Percentiles rank a stretch among this genome's conserved stretches.
phyloP scores from a whole-genome alignment of 148 eudicot species.

The Silene uniflora region DNA sequence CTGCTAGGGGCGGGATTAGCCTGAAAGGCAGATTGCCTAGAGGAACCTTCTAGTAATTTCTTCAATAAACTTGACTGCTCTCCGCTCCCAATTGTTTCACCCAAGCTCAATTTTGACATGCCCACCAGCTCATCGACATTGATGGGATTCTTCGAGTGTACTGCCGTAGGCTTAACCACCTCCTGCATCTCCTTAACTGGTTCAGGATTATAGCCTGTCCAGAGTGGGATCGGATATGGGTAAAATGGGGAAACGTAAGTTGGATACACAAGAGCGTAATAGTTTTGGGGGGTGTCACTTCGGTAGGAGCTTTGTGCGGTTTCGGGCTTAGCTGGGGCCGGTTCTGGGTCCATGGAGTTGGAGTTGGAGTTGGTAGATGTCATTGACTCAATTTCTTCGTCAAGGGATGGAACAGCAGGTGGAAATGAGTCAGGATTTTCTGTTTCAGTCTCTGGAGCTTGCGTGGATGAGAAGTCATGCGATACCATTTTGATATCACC shows the following conservation, averaged over 20 bases:
- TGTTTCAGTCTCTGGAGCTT: constrained; percentile 38
- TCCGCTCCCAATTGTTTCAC: constrained; percentile 53
- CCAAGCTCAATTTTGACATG: constrained; percentile 68
- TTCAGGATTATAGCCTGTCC: no score
- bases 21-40: no score
- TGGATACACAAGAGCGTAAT: constrained; percentile 48
- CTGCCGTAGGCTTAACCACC: constrained; percentile 77
- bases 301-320: constrained; percentile 40
- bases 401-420: constrained; percentile 38
- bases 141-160: constrained; percentile 70
- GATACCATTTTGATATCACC: constrained; percentile 49
- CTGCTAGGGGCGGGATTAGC: no score
- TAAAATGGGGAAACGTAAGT: constrained; percentile 52
- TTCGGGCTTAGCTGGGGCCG: constrained; percentile 34
- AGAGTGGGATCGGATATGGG: constrained; percentile 54
- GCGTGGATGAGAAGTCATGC: constrained; percentile 44
- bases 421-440: constrained; percentile 37
- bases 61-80: no score
- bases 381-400: constrained; percentile 81
- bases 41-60: no score
- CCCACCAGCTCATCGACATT: constrained; percentile 81
- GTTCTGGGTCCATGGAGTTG: constrained; percentile 40
- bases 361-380: constrained; percentile 56
- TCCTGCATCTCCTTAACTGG: constrained; percentile 54
- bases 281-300: constrained; percentile 36